phyloP scores from a whole-genome alignment of 805 yeast species.

The Komagataella kurtzmanii region DNA sequence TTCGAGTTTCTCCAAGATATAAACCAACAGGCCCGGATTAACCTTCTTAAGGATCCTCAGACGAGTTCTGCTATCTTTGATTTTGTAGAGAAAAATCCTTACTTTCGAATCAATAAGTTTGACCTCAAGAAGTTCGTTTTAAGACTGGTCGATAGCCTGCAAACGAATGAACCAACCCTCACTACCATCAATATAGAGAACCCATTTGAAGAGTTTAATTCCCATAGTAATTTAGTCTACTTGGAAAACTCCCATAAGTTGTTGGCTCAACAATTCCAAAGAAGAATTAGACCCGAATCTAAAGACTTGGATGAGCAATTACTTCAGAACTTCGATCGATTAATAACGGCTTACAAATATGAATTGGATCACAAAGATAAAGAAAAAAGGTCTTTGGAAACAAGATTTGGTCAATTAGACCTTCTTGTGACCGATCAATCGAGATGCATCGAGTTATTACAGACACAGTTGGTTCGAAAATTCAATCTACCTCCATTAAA shows the following conservation, averaged over 20 bases:
- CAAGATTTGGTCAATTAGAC: neutral
- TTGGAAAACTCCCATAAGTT: neutral
- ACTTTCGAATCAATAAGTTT: neutral
- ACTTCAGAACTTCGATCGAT: neutral
- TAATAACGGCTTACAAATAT: neutral
- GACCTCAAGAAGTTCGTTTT: neutral
- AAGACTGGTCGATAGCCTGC: neutral
- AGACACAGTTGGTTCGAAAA: neutral
- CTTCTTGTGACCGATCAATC: neutral
- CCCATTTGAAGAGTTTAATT: neutral
- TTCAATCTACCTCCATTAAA: neutral
- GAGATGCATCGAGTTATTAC: neutral
- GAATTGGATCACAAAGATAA: neutral
- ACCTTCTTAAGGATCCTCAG: neutral
- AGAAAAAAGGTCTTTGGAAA: neutral
- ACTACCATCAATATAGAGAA: neutral
- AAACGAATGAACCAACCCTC: neutral
- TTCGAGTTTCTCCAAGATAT: neutral
- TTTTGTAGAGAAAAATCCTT: neutral
- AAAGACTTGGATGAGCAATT: neutral
- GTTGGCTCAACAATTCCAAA: neutral
- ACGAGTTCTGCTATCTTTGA: neutral
- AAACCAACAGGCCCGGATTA: neutral
- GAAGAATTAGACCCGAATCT: neutral
- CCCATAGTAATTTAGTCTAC: neutral